Conservation (phyloP, 306 rosid species). For the Hippophae tibetana region DNA sequence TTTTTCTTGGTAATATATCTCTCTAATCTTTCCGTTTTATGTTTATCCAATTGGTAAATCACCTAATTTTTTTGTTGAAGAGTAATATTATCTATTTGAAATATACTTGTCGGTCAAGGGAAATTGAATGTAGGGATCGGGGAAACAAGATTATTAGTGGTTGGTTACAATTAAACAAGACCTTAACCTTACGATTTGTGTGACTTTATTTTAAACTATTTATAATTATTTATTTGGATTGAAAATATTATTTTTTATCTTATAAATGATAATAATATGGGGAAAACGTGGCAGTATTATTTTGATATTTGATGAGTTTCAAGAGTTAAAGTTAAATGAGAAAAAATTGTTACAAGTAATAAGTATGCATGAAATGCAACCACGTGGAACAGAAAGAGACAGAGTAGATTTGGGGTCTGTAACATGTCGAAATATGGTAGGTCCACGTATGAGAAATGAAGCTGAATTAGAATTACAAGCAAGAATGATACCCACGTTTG, state of each 20-base stretch:
- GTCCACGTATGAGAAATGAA: conserved; percentile 27
- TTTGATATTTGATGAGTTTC: too few species aligned
- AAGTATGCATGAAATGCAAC: background rate
- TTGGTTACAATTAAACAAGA: conserved; percentile 8
- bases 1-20: too few species aligned
- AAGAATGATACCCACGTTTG: background rate
- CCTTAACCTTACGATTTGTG: conserved; percentile 2
- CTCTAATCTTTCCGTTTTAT: too few species aligned
- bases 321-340: too few species aligned
- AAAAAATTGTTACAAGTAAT: too few species aligned
- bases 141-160: background rate
- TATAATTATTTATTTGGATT: background rate
- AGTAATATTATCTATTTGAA: background rate
- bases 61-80: background rate
- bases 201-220: conserved; percentile 3
- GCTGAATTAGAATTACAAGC: conserved; percentile 2
- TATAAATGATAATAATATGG: background rate
- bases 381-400: background rate
- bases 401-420: background rate
- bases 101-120: too few species aligned
- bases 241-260: too few species aligned
- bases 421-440: conserved; percentile 23
- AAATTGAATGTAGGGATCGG: conserved; percentile 4
- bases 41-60: background rate
- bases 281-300: too few species aligned